A percentile compares a stretch with the other conserved stretches of the same genome.
These are phyloP conservation scores for Silene vulgaris DNA, from an alignment of 179 eudicot genomes.

Conservation along the genomic window DNA sequence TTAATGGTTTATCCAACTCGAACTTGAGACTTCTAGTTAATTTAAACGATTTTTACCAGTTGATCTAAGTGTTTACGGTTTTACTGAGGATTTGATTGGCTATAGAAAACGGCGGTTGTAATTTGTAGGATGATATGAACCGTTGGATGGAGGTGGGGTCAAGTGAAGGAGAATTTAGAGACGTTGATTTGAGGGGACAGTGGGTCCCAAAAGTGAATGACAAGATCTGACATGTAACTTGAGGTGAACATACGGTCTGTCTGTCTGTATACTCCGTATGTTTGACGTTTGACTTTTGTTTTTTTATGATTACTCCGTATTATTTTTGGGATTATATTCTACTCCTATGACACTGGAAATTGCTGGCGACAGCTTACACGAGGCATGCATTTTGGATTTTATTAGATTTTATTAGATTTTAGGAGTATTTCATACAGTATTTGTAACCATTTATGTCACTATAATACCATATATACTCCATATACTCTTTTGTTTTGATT, in stretches of 20 bases:
- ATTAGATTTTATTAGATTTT: background rate
- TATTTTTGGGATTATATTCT: background rate
- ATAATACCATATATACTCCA: too few species aligned
- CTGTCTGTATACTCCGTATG: background rate
- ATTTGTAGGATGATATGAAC: background rate
- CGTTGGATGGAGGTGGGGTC: constrained; percentile 16
- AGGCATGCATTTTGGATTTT: constrained; percentile 1
- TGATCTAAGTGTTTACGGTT: too few species aligned
- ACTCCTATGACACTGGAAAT: background rate
- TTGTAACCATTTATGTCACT: too few species aligned
- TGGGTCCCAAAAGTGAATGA: constrained; percentile 3
- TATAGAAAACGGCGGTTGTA: too few species aligned
- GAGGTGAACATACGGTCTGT: background rate
- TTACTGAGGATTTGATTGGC: too few species aligned
- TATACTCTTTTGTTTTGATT: too few species aligned
- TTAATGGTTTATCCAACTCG: too few species aligned
- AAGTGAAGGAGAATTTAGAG: background rate
- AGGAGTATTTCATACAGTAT: too few species aligned
- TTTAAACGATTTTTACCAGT: too few species aligned
- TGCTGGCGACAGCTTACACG: background rate
- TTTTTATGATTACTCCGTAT: background rate
- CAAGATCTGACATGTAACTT: constrained; percentile 2
- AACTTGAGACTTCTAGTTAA: too few species aligned
- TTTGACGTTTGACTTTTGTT: constrained; percentile 4
- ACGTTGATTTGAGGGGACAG: constrained; percentile 15